Percentiles rank a stretch among this genome's conserved stretches.
phyloP scores from a whole-genome alignment of 2,329 filamentous ascomycete species.

The Monosporascus sp. region DNA sequence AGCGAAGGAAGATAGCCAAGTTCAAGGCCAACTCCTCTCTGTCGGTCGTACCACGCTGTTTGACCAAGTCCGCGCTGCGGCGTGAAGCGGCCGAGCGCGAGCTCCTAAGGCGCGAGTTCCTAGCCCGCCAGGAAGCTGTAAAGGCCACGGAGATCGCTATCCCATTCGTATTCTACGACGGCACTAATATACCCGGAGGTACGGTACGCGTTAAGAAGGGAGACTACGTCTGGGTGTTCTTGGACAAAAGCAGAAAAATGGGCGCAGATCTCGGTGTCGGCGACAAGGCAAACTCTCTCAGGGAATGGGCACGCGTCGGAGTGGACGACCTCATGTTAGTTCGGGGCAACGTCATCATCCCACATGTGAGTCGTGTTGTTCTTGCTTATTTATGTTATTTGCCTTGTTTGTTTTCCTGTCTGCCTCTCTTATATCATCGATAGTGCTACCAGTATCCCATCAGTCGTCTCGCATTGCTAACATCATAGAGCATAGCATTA shows the following conservation, averaged over 20 bases:
- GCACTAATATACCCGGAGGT: slow-evolving; percentile 81
- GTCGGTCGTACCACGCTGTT: slow-evolving; percentile 60
- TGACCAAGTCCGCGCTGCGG: slow-evolving; percentile 68
- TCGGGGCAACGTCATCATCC: slow-evolving; percentile 83
- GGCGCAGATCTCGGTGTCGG: slow-evolving; percentile 78
- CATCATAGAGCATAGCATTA: slow-evolving; percentile 63
- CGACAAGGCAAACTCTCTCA: slow-evolving; percentile 60
- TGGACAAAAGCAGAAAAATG: slow-evolving; percentile 87
- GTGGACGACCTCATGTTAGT: slow-evolving; percentile 96
- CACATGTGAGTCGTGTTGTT: slow-evolving; percentile 65
- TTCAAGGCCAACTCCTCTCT: slow-evolving; percentile 60
- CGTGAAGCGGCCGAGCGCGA: slow-evolving; percentile 74
- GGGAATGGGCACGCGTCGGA: slow-evolving; percentile 87
- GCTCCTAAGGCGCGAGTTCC: slow-evolving; percentile 71
- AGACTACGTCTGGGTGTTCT: slow-evolving; percentile 85
- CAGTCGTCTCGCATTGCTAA: slow-evolving; percentile 9
- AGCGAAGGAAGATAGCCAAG: slow-evolving; percentile 35
- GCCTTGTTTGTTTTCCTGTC: not conserved
- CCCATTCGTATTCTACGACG: slow-evolving; percentile 96
- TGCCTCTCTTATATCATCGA: too few species aligned
- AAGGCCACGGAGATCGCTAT: slow-evolving; percentile 86
- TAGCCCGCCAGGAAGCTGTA: slow-evolving; percentile 76
- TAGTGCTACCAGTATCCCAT: not conserved
- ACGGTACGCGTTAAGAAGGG: slow-evolving; percentile 86
- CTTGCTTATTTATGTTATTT: not conserved